Conservation (phyloP, 2,329 filamentous ascomycete genomes). For the Madurella fahalii region DNA sequence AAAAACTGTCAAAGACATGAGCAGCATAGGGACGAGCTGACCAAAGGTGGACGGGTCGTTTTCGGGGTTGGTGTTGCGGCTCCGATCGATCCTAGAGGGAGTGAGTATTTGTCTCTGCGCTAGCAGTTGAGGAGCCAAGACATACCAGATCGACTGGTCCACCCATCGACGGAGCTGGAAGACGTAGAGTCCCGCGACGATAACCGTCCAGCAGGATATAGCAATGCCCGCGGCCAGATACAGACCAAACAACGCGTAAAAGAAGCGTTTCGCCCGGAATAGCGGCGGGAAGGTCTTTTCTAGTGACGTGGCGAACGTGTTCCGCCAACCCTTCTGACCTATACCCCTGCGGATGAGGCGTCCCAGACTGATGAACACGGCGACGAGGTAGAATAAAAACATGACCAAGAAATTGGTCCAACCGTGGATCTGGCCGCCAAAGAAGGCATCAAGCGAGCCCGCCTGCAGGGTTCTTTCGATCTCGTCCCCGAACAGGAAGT, state of each 20-base stretch:
- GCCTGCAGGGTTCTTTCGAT: slow-evolving; percentile 4
- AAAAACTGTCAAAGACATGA: slow-evolving; percentile 32
- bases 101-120: neutral
- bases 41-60: slow-evolving; percentile 33
- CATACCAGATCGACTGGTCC: slow-evolving; percentile 23
- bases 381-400: slow-evolving; percentile 19
- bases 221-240: slow-evolving; percentile 25
- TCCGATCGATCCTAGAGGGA: slow-evolving; percentile 8
- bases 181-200: slow-evolving; percentile 26
- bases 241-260: slow-evolving; percentile 15
- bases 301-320: slow-evolving; percentile 12
- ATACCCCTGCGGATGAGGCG: slow-evolving; percentile 16
- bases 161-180: slow-evolving; percentile 30
- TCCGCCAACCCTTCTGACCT: slow-evolving; percentile 8
- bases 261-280: slow-evolving; percentile 8
- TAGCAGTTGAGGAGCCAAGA: neutral
- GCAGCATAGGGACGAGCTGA: slow-evolving; percentile 31
- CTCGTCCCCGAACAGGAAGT: slow-evolving; percentile 5
- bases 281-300: slow-evolving; percentile 1
- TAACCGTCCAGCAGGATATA: slow-evolving; percentile 24
- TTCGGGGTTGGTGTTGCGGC: slow-evolving; percentile 27
- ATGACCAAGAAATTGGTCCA: slow-evolving; percentile 23
- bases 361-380: slow-evolving; percentile 17
- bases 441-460: slow-evolving; percentile 5
- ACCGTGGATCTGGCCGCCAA: slow-evolving; percentile 19